Percentiles rank a stretch among this genome's conserved stretches.
phyloP scores from a whole-genome alignment of 2,329 filamentous ascomycete genomes.

The Ophiostoma ips region DNA sequence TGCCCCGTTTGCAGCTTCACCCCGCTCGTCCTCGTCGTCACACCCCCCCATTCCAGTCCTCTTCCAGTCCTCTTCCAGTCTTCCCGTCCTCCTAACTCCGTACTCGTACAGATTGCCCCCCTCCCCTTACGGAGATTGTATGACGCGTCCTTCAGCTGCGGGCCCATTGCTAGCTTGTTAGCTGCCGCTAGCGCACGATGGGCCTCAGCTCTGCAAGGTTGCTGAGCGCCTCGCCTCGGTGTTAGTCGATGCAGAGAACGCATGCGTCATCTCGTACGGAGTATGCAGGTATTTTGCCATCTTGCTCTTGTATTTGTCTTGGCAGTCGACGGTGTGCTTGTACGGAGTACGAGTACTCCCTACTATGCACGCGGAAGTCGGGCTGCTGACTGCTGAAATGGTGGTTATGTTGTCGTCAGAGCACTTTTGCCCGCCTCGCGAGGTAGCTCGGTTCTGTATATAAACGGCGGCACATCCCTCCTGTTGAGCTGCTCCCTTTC shows the following conservation, averaged over 20 bases:
- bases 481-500: background rate
- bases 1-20: background rate
- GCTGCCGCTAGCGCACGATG: background rate
- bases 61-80: background rate
- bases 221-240: background rate
- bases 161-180: background rate
- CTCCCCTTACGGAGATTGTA: background rate
- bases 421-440: background rate
- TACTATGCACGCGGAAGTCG: too few species aligned
- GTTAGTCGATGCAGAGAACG: too few species aligned
- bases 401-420: too few species aligned
- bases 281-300: too few species aligned
- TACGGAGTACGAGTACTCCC: too few species aligned
- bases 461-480: too few species aligned
- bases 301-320: too few species aligned
- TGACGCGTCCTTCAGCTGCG: slow-evolving; percentile 1
- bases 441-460: background rate
- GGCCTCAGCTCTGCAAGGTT: background rate
- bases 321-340: too few species aligned
- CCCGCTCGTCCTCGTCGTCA: background rate
- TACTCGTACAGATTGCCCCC: too few species aligned
- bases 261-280: too few species aligned
- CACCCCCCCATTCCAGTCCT: background rate
- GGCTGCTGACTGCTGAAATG: too few species aligned
- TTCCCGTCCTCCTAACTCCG: too few species aligned